phyloP scores from a whole-genome alignment of 345 rosid genomes.

The Psidium guajava region DNA sequence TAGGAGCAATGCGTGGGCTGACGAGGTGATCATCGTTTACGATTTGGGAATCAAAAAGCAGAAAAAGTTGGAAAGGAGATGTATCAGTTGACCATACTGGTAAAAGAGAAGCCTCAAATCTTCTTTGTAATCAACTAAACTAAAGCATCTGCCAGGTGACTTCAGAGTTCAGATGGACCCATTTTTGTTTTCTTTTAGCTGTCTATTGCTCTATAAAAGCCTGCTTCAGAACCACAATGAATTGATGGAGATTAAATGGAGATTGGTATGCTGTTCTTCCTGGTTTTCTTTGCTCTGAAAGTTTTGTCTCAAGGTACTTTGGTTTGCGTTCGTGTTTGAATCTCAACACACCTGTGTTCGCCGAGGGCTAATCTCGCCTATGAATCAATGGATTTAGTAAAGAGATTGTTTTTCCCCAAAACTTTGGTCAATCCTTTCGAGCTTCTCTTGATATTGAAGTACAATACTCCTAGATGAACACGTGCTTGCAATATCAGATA shows the following conservation, averaged over 20 bases:
- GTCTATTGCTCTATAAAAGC: neutral
- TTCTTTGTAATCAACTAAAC: neutral
- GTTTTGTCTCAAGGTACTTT: neutral
- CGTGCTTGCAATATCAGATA: neutral
- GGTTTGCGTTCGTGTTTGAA: neutral
- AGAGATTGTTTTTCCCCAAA: neutral
- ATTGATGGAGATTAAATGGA: neutral
- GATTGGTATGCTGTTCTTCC: neutral
- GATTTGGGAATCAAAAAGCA: neutral
- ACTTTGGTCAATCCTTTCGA: neutral
- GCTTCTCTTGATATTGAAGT: neutral
- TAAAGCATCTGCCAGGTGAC: neutral
- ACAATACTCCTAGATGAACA: neutral
- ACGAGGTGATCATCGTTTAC: neutral
- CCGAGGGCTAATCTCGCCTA: neutral
- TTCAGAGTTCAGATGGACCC: neutral
- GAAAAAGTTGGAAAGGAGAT: neutral
- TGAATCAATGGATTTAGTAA: neutral
- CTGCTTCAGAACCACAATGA: neutral
- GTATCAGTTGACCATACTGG: neutral
- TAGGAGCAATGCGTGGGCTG: neutral
- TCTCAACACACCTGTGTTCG: neutral
- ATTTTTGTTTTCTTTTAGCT: neutral
- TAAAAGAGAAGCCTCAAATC: neutral
- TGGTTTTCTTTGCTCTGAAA: neutral